A percentile compares a stretch with the other conserved stretches of the same genome.
Evolutionary conservation across 192 early-diverging fungal genomes (phyloP).

Genomic region (Endogone sp.): DNA sequence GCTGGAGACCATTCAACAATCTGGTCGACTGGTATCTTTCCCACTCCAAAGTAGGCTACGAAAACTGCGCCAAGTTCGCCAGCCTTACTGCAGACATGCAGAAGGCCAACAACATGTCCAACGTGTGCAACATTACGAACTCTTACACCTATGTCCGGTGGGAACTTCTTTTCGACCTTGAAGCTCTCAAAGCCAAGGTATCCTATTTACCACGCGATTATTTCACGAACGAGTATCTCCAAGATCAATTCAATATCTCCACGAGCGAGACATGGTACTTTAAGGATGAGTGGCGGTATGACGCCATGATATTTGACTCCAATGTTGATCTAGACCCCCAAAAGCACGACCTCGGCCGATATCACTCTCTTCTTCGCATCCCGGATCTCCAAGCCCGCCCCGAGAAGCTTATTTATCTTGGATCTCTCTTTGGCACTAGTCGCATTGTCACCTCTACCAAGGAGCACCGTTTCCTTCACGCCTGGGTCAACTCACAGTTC

Average conservation of each 20-base stretch:
- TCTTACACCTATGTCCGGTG: conserved; percentile 13
- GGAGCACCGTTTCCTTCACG: conserved; percentile 4
- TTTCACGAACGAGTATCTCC: conserved; percentile 1
- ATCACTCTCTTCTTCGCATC: conserved; percentile 13
- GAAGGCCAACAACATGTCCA: background rate
- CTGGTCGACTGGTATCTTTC: conserved; percentile 6
- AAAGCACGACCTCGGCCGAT: conserved; percentile 3
- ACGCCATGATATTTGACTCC: conserved; percentile 23
- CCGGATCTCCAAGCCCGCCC: conserved; percentile 20
- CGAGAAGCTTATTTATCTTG: conserved; percentile 34
- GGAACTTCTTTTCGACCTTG: conserved; percentile 17
- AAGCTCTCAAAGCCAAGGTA: conserved; percentile 1
- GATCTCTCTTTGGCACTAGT: conserved; percentile 34
- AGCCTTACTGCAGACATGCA: background rate
- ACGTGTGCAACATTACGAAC: background rate
- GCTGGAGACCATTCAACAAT: conserved; percentile 7
- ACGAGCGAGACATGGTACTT: conserved; percentile 22
- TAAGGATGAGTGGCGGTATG: conserved; percentile 18
- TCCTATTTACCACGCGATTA: conserved; percentile 7
- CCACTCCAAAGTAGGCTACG: conserved; percentile 5
- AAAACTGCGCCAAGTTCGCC: background rate
- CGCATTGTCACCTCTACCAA: conserved; percentile 21
- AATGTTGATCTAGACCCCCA: background rate
- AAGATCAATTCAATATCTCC: background rate
- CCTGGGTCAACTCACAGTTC: conserved; percentile 23